Percentiles rank a stretch among this genome's conserved stretches.
These are phyloP conservation scores for Puccinia polysora DNA, from an alignment of 1,284 basidiomycete species.

Conservation along the genomic window DNA sequence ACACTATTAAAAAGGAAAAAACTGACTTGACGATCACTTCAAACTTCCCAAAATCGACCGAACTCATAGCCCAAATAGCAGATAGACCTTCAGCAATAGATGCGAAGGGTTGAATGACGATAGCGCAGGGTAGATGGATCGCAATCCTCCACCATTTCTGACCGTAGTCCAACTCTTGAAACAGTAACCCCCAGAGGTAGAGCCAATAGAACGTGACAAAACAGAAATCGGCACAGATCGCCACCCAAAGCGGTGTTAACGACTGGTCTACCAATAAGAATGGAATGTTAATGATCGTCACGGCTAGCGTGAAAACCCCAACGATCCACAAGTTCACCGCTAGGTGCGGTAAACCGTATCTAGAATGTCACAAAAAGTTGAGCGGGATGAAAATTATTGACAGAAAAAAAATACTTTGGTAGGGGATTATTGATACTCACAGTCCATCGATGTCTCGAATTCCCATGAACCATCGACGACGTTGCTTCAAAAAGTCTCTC, in stretches of 20 bases:
- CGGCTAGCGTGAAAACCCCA: conserved; percentile 55
- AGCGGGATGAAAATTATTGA: too few species aligned
- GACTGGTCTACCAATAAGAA: conserved; percentile 49
- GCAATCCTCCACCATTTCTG: conserved; percentile 45
- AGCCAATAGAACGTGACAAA: conserved; percentile 54
- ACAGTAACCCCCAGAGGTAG: conserved; percentile 46
- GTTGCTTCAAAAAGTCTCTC: conserved; percentile 55
- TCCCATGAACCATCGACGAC: conserved; percentile 55
- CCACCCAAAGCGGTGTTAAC: conserved; percentile 53
- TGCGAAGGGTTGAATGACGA: conserved; percentile 54
- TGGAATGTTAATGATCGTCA: conserved; percentile 55
- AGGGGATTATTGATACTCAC: background rate
- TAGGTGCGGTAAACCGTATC: conserved; percentile 54
- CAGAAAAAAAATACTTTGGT: too few species aligned
- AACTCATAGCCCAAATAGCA: conserved; percentile 54
- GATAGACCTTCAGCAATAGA: conserved; percentile 54
- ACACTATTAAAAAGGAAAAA: too few species aligned
- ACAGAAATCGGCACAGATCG: conserved; percentile 54
- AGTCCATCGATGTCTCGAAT: conserved; percentile 49
- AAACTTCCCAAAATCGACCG: conserved; percentile 49
- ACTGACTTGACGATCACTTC: conserved; percentile 45
- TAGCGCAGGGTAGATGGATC: conserved; percentile 45
- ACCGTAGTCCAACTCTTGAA: conserved; percentile 49
- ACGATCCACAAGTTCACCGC: conserved; percentile 55
- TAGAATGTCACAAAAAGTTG: conserved; percentile 51